Percentiles rank a stretch among this genome's conserved stretches.
Conservation (phyloP, 129 eudicot genomes). For the Flaveria brownii region DNA sequence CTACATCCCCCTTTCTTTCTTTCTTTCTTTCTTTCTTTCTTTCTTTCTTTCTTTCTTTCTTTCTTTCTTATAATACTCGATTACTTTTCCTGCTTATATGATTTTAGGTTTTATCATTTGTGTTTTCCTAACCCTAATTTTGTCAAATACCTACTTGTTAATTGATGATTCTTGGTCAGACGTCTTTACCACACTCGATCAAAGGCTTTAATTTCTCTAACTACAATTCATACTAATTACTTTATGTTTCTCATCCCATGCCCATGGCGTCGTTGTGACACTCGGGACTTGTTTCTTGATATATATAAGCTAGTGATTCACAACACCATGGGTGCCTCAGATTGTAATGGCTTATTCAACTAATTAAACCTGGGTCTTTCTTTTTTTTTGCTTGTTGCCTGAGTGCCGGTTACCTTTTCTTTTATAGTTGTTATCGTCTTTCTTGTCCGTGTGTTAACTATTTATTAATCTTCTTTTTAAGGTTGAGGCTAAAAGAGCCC, state of each 20-base stretch:
- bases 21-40: not conserved
- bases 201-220: not conserved
- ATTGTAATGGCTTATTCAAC: no score
- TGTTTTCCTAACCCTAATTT: not conserved
- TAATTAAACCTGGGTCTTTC: not conserved
- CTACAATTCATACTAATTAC: no score
- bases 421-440: not conserved
- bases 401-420: not conserved
- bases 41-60: not conserved
- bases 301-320: no score
- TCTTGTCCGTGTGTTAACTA: not conserved
- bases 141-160: not conserved
- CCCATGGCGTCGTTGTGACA: no score
- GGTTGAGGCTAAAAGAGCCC: slow-evolving; percentile 94
- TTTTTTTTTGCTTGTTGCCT: not conserved
- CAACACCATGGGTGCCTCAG: no score
- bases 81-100: no score
- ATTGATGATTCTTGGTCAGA: not conserved
- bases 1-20: slow-evolving; percentile 6
- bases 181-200: not conserved
- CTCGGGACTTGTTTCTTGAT: no score
- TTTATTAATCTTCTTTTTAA: slow-evolving; percentile 22
- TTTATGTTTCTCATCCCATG: no score
- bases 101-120: no score
- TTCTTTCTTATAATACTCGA: not conserved